Conservation (phyloP, 768 basidiomycete species). For the Chalciporus chontae region DNA sequence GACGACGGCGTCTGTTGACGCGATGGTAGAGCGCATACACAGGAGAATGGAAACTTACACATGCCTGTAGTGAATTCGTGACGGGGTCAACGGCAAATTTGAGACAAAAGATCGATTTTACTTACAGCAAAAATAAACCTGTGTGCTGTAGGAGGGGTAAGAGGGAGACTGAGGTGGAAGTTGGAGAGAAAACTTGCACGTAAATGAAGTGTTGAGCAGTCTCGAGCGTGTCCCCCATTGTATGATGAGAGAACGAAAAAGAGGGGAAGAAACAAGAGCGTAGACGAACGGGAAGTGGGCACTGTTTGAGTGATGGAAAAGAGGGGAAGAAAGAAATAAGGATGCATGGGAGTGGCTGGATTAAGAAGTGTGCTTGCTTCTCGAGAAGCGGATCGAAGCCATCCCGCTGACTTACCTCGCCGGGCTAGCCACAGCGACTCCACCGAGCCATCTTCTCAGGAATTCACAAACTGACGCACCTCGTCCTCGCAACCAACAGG, state of each 20-base stretch:
- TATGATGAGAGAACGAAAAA: slow-evolving; percentile 17
- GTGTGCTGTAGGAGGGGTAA: slow-evolving; percentile 37
- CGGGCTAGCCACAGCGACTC: slow-evolving; percentile 26
- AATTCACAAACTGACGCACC: background rate
- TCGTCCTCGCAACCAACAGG: background rate
- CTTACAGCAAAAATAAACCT: slow-evolving; percentile 85
- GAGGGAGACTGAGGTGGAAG: background rate
- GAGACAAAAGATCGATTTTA: slow-evolving; percentile 25
- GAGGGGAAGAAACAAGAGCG: slow-evolving; percentile 9
- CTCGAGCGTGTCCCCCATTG: slow-evolving; percentile 45
- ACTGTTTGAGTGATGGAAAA: slow-evolving; percentile 7
- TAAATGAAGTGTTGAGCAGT: slow-evolving; percentile 76
- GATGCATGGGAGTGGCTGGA: slow-evolving; percentile 17
- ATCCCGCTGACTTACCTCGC: slow-evolving; percentile 15
- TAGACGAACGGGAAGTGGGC: slow-evolving; percentile 6
- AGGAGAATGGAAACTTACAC: slow-evolving; percentile 45
- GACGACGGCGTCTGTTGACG: slow-evolving; percentile 66
- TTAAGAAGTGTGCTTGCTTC: slow-evolving; percentile 29
- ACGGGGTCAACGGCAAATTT: slow-evolving; percentile 27
- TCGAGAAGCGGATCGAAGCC: slow-evolving; percentile 22
- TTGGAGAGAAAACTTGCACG: slow-evolving; percentile 40
- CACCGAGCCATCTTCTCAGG: slow-evolving; percentile 28
- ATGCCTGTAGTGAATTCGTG: slow-evolving; percentile 48
- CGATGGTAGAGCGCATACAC: slow-evolving; percentile 16
- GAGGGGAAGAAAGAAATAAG: slow-evolving; percentile 25